Evolutionary conservation across 2,329 filamentous ascomycete species (phyloP).

Genomic region (Penicillium aurantiogriseum): DNA sequence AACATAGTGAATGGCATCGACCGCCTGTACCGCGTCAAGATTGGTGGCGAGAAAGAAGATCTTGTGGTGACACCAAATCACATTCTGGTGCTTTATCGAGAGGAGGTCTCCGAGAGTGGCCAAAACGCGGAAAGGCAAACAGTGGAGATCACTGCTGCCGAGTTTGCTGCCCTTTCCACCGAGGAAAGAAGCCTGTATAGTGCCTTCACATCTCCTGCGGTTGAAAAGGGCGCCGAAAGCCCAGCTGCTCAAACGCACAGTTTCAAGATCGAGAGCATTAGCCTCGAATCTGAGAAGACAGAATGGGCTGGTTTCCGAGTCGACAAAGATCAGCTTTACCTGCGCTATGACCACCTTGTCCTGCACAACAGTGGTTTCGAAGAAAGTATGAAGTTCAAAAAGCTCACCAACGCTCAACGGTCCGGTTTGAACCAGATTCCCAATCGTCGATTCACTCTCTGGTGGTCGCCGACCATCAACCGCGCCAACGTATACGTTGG

Average conservation of each 20-base stretch:
- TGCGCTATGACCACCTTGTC: slow-evolving; percentile 51
- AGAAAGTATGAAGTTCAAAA: slow-evolving; percentile 91
- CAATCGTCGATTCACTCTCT: slow-evolving; percentile 95
- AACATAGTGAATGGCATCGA: slow-evolving; percentile 52
- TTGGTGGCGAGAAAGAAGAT: slow-evolving; percentile 45
- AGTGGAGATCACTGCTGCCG: slow-evolving; percentile 48
- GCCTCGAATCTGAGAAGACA: slow-evolving; percentile 44
- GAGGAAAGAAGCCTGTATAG: slow-evolving; percentile 39
- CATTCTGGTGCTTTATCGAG: slow-evolving; percentile 48
- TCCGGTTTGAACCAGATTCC: slow-evolving; percentile 98
- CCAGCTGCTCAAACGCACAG: slow-evolving; percentile 22
- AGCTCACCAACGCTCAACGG: slow-evolving; percentile 93
- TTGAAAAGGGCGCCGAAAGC: not conserved
- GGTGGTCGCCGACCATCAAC: slow-evolving; percentile 95
- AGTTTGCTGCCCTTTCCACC: slow-evolving; percentile 44
- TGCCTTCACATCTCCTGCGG: slow-evolving; percentile 28
- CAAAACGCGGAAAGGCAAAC: slow-evolving; percentile 31
- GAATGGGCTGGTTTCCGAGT: slow-evolving; percentile 54
- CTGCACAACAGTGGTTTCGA: slow-evolving; percentile 54
- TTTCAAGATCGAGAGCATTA: slow-evolving; percentile 44
- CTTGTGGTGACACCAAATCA: slow-evolving; percentile 53
- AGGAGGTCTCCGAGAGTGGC: slow-evolving; percentile 1
- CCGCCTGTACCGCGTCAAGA: slow-evolving; percentile 51
- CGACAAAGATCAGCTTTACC: slow-evolving; percentile 52
- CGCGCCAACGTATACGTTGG: slow-evolving; percentile 96